Evolutionary conservation across 345 rosid genomes (phyloP).

Genomic region (Eucalyptus pauciflora): DNA sequence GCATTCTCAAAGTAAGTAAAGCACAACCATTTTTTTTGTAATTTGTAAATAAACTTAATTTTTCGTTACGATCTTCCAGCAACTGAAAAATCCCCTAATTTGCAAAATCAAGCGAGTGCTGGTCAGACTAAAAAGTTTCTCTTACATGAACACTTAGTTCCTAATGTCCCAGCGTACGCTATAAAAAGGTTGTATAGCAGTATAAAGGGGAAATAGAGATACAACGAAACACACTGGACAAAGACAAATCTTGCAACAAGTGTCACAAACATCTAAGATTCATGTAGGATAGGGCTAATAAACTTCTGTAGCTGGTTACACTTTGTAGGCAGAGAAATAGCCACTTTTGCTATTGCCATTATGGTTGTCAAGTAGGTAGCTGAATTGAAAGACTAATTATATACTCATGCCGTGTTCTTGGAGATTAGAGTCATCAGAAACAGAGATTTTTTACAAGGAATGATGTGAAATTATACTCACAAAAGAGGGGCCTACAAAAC

Average conservation of each 20-base stretch:
- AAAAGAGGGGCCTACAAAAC: not conserved
- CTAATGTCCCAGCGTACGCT: not conserved
- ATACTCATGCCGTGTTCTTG: not conserved
- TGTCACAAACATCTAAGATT: not conserved
- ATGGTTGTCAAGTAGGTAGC: not conserved
- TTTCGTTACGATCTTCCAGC: not conserved
- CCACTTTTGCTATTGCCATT: not conserved
- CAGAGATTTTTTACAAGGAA: not conserved
- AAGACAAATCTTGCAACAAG: not conserved
- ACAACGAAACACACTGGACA: not conserved
- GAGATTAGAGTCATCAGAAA: not conserved
- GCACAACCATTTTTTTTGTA: not conserved
- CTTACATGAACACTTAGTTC: not conserved
- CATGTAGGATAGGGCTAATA: not conserved
- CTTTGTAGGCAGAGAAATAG: not conserved
- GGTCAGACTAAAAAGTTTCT: not conserved
- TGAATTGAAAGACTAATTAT: not conserved
- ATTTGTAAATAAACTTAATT: not conserved
- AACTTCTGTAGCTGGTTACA: not conserved
- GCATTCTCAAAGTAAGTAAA: not conserved
- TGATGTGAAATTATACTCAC: not conserved
- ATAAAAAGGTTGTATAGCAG: not conserved
- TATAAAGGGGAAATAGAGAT: not conserved
- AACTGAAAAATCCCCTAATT: not conserved
- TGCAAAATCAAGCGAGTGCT: not conserved